phyloP scores from a whole-genome alignment of 768 basidiomycete species.

The Lanmaoa rubissima region DNA sequence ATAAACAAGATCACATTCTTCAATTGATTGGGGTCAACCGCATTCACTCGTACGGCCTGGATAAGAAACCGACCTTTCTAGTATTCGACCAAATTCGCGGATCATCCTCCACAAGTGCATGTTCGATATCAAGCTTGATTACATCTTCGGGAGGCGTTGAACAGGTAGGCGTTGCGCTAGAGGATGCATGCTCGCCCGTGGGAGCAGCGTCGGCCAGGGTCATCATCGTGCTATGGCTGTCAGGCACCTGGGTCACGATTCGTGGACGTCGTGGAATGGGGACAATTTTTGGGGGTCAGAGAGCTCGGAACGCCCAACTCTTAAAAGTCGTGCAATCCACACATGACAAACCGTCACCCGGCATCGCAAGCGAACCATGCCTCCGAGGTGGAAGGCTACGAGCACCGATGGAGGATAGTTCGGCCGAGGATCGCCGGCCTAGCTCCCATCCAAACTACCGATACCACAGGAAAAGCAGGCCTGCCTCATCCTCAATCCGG shows the following conservation, averaged over 20 bases:
- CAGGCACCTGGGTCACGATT: conserved; percentile 6
- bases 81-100: conserved; percentile 57
- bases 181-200: background rate
- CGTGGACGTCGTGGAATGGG: background rate
- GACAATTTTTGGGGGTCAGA: background rate
- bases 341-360: background rate
- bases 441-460: background rate
- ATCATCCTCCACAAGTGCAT: conserved; percentile 52
- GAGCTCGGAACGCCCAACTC: background rate
- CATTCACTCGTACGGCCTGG: background rate
- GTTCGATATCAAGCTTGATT: conserved; percentile 36
- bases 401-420: background rate
- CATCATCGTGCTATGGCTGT: background rate
- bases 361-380: background rate
- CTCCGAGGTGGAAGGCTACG: background rate
- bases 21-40: background rate
- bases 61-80: conserved; percentile 46
- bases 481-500: background rate
- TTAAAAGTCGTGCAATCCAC: conserved; percentile 1
- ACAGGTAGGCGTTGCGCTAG: background rate
- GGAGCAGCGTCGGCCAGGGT: background rate
- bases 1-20: conserved; percentile 24
- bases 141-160: background rate
- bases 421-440: conserved; percentile 12
- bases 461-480: background rate